These are phyloP conservation scores for Thymus mandschuricus DNA, from an alignment of 257 asterid genomes.

Conservation along the genomic window DNA sequence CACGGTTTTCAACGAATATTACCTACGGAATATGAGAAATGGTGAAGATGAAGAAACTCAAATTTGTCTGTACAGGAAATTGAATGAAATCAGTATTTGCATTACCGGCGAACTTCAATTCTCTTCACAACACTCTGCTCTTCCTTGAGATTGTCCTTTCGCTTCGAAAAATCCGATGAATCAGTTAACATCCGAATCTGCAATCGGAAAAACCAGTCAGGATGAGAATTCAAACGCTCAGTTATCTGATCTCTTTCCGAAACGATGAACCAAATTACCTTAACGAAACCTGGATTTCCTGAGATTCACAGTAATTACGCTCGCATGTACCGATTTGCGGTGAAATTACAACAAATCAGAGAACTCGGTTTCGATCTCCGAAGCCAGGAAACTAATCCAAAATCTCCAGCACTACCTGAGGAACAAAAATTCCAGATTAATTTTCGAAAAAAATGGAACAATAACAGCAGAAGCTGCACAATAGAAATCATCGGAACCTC, in stretches of 20 bases:
- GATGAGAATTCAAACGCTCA: conserved; percentile 29
- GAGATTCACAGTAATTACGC: conserved; percentile 24
- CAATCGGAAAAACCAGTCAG: conserved; percentile 24
- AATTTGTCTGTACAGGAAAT: background rate
- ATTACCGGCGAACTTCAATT: conserved; percentile 34
- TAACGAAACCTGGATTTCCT: conserved; percentile 13
- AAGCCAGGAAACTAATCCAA: conserved; percentile 16
- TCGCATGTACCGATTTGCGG: conserved; percentile 20
- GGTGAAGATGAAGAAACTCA: conserved; percentile 23
- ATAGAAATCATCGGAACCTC: conserved; percentile 25
- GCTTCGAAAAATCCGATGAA: conserved; percentile 25
- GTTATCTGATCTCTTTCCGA: conserved; percentile 24
- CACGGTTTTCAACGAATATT: background rate
- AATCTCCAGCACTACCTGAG: conserved; percentile 32
- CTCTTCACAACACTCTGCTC: conserved; percentile 21
- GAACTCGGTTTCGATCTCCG: conserved; percentile 31
- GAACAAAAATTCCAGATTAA: conserved; percentile 25
- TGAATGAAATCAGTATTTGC: conserved; percentile 1
- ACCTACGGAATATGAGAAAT: too few species aligned
- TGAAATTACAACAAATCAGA: conserved; percentile 24
- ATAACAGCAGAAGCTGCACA: conserved; percentile 5
- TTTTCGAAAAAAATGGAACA: background rate
- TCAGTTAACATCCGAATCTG: conserved; percentile 38
- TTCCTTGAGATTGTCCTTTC: conserved; percentile 16
- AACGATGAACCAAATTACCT: conserved; percentile 40